Base-by-base conservation (phyloP, 148 eudicot species). In the Amaranthus hypochondriacus region DNA sequence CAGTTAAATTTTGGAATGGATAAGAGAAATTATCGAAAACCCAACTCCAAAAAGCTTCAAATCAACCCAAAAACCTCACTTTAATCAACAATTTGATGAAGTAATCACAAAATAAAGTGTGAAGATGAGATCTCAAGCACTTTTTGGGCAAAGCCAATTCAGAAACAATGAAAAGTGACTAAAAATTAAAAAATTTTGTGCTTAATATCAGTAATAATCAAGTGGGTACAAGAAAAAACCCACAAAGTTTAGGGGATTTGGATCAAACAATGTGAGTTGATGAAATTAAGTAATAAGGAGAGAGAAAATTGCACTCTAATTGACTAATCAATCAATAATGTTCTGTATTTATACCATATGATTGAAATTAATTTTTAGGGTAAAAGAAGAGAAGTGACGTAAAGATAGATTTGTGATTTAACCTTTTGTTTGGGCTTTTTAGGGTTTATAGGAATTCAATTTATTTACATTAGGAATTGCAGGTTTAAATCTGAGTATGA, bases 101-200 rank as follows among this genome's bases (percentile, higher is more conserved):
- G 39, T 28, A 28, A 28, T 28, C 39, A 28, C 39, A 28, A 28
- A 28, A 28, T 28, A 0, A 28, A 28, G 39, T 56, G 50, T 3
- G 73, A 78, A 49, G 71, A 70, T 69, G 77, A 65, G 78, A 79
- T 79, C 82, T 69, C 56, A 50, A 46, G 9, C 47, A 73, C 12
- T 43, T 56, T 59, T 55, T 55, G 8, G n/a, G 47, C 14, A 15
- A 48, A 21, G 9, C 50, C 42, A 21, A 66, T 71, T n/a, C 11
- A 28, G 21, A 58, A 54, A 55, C 47, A 12, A 28, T 12, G 50
- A 59, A 58, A 68, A 69, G 1, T 39, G 48, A 5, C 43, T 13
- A 54, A 72, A 56, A n/a, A 28, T 28, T 28, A 28, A 28, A 28
- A 28, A 1, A 0, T 28, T 28, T 28, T 28, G 39, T 28, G 39